Evolutionary conservation across 345 rosid species (phyloP).

Genomic region (Limnanthes douglasii): DNA sequence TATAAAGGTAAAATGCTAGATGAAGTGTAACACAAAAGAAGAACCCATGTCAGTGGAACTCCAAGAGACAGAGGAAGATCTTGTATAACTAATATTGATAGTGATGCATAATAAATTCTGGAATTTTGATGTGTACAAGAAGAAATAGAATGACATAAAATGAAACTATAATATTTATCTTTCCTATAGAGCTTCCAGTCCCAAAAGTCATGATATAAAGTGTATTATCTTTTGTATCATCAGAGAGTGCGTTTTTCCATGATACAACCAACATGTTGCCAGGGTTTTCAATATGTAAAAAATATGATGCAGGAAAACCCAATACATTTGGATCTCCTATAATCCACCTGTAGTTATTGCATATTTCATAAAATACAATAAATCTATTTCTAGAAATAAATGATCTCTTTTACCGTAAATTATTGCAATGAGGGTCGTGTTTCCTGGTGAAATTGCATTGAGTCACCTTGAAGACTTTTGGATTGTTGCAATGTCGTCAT

Average conservation of each 20-base stretch:
- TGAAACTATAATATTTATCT: constrained; percentile 41
- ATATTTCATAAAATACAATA: constrained; percentile 70
- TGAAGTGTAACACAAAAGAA: constrained; percentile 69
- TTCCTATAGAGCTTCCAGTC: constrained; percentile 73
- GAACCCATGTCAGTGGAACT: constrained; percentile 71
- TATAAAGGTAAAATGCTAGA: constrained; percentile 53
- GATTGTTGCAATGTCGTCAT: constrained; percentile 42
- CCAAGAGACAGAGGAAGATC: constrained; percentile 87
- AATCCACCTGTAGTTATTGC: constrained; percentile 61
- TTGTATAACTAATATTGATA: constrained; percentile 48
- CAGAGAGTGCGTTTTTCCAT: no score
- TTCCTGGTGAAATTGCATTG: constrained; percentile 68
- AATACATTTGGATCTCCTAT: constrained; percentile 66
- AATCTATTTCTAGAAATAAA: constrained; percentile 56
- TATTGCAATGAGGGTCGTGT: constrained; percentile 55
- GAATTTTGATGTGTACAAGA: constrained; percentile 47
- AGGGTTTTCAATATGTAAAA: constrained; percentile 12
- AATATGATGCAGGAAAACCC: constrained; percentile 19
- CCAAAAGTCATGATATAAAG: constrained; percentile 46
- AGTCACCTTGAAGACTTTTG: constrained; percentile 47
- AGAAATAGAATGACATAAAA: constrained; percentile 68
- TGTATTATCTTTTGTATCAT: constrained; percentile 34
- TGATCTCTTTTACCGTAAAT: constrained; percentile 56
- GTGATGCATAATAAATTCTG: constrained; percentile 49
- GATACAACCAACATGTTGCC: constrained; percentile 12